Base-by-base conservation (phyloP, 2,329 filamentous ascomycete genomes). In the Calonectria ilicicola region DNA sequence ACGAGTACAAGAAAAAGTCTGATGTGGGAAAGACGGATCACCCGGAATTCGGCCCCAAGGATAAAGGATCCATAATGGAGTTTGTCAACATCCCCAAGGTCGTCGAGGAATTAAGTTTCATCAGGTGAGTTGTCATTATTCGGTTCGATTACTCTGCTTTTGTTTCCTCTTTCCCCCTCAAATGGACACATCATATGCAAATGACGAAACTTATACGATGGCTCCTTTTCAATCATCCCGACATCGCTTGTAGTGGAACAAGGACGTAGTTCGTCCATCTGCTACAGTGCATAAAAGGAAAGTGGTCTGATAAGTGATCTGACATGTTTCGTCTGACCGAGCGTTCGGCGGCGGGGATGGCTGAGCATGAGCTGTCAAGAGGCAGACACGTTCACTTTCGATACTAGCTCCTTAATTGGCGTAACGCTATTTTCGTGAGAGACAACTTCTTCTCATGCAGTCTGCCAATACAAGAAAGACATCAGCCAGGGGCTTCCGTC, bases 101-200 rank as follows among this genome's bases (percentile, higher is more conserved):
- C 14, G 88, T 93, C 17, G 91, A 94, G 79, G 89, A 93, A 76
- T 86, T 95, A 76, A 93, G 91, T 78, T 95, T 95, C 80, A 83
- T 95, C 38, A 90, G 92, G 93, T 95, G 84, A 87, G 92, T 78
- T 35, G 27, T 60, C 51, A 65, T 62, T 60, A 65, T 62, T 73
- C 49, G 60, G 63, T 21, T 56, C 26, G 65, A 58, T 53, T 38
- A 40, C n/a, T 19, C n/a, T 40, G 29, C n/a, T 21, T 2, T 60
- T 60, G 35, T 23, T 21, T 21, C 26, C 47, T 9, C 27, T 32
- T 17, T 23, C 21, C 47, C 21, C 23, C 23, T 23, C 21, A 21
- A 19, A 27, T 40, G 12, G 5, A 40, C n/a, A 38, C 21, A 15
- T 40, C 32, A 15, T 60, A 26, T 9, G n/a, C 32, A 60, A 60